Percentiles rank a stretch among this genome's conserved stretches.
phyloP scores from a whole-genome alignment of 331 rosid species.

The Pyracantha coccinea region DNA sequence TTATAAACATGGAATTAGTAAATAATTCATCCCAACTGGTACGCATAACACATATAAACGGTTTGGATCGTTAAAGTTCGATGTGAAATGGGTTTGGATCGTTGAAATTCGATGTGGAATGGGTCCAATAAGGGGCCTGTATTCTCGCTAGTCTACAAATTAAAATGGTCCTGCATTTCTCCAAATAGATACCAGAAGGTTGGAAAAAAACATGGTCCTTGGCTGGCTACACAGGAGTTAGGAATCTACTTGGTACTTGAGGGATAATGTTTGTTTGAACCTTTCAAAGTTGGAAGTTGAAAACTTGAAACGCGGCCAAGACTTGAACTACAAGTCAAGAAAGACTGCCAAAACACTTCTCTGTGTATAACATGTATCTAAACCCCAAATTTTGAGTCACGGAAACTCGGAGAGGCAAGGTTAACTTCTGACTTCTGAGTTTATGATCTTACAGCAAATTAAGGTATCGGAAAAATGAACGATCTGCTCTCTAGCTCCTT shows the following conservation, averaged over 20 bases:
- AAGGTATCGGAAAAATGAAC: slow-evolving; percentile 36
- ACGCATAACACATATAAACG: not conserved
- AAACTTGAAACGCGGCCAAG: not conserved
- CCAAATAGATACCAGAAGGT: not conserved
- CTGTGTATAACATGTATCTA: not conserved
- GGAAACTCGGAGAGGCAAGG: not conserved
- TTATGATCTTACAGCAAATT: not conserved
- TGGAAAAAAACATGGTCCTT: not conserved
- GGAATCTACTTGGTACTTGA: not conserved
- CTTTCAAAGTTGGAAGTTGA: not conserved
- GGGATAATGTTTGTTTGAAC: not conserved
- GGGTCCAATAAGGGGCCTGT: too few species aligned
- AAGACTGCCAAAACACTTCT: slow-evolving; percentile 2
- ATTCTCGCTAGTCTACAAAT: not conserved
- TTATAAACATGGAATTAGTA: not conserved
- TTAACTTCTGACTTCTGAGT: not conserved
- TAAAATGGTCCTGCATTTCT: not conserved
- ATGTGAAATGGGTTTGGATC: too few species aligned
- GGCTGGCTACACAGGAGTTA: not conserved
- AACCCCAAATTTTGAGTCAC: not conserved
- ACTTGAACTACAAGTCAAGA: not conserved
- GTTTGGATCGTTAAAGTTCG: too few species aligned
- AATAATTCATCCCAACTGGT: not conserved
- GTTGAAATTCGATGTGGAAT: too few species aligned
- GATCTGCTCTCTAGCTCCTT: slow-evolving; percentile 72